A percentile compares a stretch with the other conserved stretches of the same genome.
phyloP scores from a whole-genome alignment of 306 rosid species.

The Dalbergia cochinchinensis region DNA sequence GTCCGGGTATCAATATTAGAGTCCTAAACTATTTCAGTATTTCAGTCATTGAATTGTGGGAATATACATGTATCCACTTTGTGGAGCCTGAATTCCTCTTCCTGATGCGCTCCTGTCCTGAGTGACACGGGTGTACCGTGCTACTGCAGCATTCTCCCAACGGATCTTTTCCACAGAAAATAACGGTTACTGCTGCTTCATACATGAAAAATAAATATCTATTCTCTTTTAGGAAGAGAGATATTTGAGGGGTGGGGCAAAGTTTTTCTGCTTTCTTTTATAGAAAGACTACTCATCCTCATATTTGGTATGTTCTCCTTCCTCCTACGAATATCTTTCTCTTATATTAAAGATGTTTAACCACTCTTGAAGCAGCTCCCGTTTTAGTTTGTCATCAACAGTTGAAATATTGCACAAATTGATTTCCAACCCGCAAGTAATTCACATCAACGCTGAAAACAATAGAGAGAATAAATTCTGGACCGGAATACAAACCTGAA shows the following conservation, averaged over 20 bases:
- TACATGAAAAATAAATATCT: neutral
- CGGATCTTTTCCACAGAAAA: neutral
- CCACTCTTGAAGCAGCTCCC: neutral
- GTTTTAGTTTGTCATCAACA: too few species aligned
- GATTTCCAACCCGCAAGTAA: too few species aligned
- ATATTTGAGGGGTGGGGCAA: neutral
- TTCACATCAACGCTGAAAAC: neutral
- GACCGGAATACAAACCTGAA: slow-evolving; percentile 63
- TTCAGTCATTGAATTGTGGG: neutral
- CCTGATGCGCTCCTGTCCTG: neutral
- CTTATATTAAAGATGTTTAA: neutral
- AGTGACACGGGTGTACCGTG: neutral
- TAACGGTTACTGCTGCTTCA: neutral
- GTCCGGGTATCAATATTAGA: slow-evolving; percentile 5
- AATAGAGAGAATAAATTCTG: neutral
- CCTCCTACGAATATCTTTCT: neutral
- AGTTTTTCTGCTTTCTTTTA: neutral
- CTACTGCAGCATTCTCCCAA: neutral
- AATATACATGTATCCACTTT: neutral
- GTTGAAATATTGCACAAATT: too few species aligned
- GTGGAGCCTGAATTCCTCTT: neutral
- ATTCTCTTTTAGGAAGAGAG: slow-evolving; percentile 21
- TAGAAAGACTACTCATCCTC: slow-evolving; percentile 20
- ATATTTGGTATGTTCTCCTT: neutral
- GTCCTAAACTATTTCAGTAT: neutral